Evolutionary conservation across 148 eudicot species (phyloP).

Genomic region (Arbutus unedo): DNA sequence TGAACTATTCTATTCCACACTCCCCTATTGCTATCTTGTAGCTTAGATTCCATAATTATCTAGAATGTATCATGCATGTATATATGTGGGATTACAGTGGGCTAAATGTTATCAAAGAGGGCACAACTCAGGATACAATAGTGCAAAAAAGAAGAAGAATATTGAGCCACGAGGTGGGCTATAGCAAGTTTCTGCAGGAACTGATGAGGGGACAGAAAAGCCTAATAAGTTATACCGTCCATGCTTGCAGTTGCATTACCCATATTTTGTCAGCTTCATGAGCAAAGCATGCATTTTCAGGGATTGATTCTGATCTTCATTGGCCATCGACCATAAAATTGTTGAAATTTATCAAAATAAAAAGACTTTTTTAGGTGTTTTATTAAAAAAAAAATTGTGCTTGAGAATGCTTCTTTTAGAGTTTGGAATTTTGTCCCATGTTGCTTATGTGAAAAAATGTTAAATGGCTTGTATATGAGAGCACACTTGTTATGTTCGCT

Average conservation of each 20-base stretch:
- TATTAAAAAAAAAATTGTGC: too few species aligned
- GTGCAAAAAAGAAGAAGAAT: background rate
- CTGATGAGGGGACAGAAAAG: background rate
- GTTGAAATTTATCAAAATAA: background rate
- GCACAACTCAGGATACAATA: background rate
- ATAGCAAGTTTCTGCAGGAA: background rate
- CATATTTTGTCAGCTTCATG: background rate
- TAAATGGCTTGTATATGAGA: too few species aligned
- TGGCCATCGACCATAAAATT: background rate
- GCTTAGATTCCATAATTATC: too few species aligned
- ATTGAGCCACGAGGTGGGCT: background rate
- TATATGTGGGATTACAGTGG: background rate
- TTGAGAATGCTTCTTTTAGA: too few species aligned
- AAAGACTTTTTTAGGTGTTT: too few species aligned
- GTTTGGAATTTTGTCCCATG: too few species aligned
- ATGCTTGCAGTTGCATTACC: background rate
- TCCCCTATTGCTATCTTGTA: too few species aligned
- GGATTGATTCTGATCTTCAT: constrained; percentile 4
- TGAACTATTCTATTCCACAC: background rate
- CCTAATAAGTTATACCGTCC: background rate
- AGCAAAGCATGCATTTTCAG: background rate
- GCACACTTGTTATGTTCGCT: too few species aligned
- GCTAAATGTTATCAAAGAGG: background rate
- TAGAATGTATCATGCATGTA: too few species aligned
- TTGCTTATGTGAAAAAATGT: too few species aligned